phyloP scores from a whole-genome alignment of 805 yeast genomes.

The Isabelozyma gotoi region DNA sequence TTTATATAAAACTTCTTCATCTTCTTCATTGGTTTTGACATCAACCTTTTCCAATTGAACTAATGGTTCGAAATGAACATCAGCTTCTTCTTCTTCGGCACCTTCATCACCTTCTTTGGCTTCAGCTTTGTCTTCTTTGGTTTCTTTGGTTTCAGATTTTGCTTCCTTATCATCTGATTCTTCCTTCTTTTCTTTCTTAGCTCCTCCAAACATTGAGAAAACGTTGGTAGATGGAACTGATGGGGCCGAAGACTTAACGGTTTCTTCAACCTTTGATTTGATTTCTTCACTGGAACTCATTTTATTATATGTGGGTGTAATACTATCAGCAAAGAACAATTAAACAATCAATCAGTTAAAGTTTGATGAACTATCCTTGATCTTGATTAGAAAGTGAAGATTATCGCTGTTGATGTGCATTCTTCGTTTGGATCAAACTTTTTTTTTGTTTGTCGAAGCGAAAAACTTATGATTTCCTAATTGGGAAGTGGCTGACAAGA shows the following conservation, averaged over 20 bases:
- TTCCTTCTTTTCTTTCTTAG: constrained; percentile 63
- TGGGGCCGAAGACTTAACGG: constrained; percentile 32
- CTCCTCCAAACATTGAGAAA: constrained; percentile 94
- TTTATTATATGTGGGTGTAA: not conserved
- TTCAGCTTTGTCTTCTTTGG: constrained; percentile 33
- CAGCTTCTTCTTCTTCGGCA: constrained; percentile 66
- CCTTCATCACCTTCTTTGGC: constrained; percentile 49
- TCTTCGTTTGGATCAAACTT: not conserved
- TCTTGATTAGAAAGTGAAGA: not conserved
- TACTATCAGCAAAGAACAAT: not conserved
- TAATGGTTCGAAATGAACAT: constrained; percentile 94
- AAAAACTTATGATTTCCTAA: not conserved
- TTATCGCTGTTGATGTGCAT: not conserved
- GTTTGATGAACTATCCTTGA: not conserved
- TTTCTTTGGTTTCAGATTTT: constrained; percentile 24
- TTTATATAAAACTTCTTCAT: constrained; percentile 45
- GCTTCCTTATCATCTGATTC: constrained; percentile 18
- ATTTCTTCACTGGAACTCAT: constrained; percentile 31
- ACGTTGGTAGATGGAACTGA: constrained; percentile 78
- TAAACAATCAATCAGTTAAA: not conserved
- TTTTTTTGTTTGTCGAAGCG: not conserved
- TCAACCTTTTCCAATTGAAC: constrained; percentile 95
- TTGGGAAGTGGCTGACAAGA: not conserved
- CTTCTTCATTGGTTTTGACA: constrained; percentile 71
- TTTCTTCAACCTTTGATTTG: constrained; percentile 25